Base-by-base conservation (phyloP, 192 early-diverging fungal genomes). In the Irineochytrium annulatum region DNA sequence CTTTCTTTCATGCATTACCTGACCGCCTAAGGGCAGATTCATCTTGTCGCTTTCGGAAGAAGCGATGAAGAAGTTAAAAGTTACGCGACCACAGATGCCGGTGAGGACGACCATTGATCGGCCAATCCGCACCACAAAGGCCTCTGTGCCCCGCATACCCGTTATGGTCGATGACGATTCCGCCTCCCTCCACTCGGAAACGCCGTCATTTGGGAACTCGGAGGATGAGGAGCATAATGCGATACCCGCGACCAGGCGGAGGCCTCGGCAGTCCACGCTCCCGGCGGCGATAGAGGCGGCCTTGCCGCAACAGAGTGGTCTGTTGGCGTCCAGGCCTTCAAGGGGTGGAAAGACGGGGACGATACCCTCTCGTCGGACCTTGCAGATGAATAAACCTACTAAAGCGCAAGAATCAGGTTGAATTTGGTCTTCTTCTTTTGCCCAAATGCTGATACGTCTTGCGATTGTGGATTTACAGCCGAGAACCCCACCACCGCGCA, bases 31-130 rank as follows among this genome's bases (percentile, higher is more conserved):
- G n/a, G 14, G 13, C 20, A 70, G 68, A 44, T 70, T 70, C 46
- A 34, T 49, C 17, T 14, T 52, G 19, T 48, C 59, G 43, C 44
- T 70, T 3, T 28, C 60, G 2, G 60, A 62, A 2, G 45, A 53
- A 19, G 62, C 61, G 17, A 37, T 48, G 27, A 70, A 70, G 34
- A 66, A 70, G 24, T 49, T 70, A 17, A 62, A 58, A 56, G 27
- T 70, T 28, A 39, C 13, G 34, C 49, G 48, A 56, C 20, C 4
- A 27, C 52, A 13, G 35, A 29, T 2, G 11, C 19, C 30, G 14
- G n/a, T 48, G 29, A n/a, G n/a, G 37, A 41, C 8, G n/a, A 41
- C 37, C n/a, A 41, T 19, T 13, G n/a, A 26, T 11, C 62, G 24
- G 19, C 33, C 29, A 3, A n/a, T 52, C 3, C 27, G 5, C 20